Percentiles rank a stretch among this genome's conserved stretches.
Evolutionary conservation across 2,329 filamentous ascomycete genomes (phyloP).

Genomic region (Colletotrichum plurivorum): DNA sequence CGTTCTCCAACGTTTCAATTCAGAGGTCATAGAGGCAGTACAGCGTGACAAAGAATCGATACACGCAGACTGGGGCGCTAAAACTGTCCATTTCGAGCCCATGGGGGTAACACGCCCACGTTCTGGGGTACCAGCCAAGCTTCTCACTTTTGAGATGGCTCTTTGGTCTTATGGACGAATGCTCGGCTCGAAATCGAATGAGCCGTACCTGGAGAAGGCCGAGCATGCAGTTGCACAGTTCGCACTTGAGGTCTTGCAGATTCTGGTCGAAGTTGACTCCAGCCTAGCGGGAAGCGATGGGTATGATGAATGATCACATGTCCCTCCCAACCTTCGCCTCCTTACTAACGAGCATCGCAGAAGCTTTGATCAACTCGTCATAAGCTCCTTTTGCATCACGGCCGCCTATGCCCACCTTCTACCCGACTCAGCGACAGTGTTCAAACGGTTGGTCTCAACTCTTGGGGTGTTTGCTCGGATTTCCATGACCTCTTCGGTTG

Average conservation of each 20-base stretch:
- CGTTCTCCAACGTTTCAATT: neutral
- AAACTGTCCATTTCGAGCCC: neutral
- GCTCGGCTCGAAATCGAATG: neutral
- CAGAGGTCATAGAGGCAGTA: neutral
- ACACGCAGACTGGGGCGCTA: neutral
- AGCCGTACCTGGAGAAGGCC: neutral
- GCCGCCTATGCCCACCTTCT: neutral
- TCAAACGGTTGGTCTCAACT: neutral
- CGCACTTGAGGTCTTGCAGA: neutral
- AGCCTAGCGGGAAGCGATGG: neutral
- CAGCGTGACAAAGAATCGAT: neutral
- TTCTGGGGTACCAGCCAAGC: neutral
- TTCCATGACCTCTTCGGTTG: slow-evolving; percentile 1
- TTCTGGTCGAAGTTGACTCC: neutral
- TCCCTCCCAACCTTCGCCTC: neutral
- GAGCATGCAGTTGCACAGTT: neutral
- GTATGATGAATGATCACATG: neutral
- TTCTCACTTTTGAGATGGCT: neutral
- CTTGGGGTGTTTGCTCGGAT: neutral
- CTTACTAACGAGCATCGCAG: neutral
- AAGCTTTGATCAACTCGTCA: neutral
- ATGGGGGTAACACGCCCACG: neutral
- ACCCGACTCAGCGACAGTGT: neutral
- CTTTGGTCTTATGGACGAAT: neutral
- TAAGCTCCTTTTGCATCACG: neutral